Conservation (phyloP, 2,329 filamentous ascomycete species). For the Colletotrichum echinochloae region DNA sequence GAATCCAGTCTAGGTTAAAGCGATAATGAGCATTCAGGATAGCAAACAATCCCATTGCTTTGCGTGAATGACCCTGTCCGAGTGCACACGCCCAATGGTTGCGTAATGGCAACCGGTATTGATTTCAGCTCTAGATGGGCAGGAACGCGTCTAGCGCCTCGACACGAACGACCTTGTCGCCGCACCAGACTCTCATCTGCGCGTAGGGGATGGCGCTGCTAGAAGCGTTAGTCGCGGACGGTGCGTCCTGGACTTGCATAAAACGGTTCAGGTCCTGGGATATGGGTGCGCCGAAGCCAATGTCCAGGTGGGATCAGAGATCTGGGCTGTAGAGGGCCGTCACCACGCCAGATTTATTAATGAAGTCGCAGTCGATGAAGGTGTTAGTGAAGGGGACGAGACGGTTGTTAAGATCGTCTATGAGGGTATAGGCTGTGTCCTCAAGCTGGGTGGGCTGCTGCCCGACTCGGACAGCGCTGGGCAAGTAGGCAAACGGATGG, state of each 20-base stretch:
- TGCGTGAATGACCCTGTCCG: too few species aligned
- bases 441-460: constrained; percentile 44
- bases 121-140: too few species aligned
- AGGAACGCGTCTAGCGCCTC: constrained; percentile 46
- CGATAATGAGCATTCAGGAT: neutral
- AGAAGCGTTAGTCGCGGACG: neutral
- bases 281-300: constrained; percentile 33
- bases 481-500: constrained; percentile 44
- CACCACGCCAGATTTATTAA: constrained; percentile 39
- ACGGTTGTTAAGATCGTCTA: constrained; percentile 44
- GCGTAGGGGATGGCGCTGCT: constrained; percentile 21
- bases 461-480: constrained; percentile 14
- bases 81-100: too few species aligned
- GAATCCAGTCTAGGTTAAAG: neutral
- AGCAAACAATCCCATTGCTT: too few species aligned
- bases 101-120: too few species aligned
- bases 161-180: constrained; percentile 48
- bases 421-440: constrained; percentile 41
- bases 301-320: neutral
- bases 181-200: constrained; percentile 49
- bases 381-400: constrained; percentile 42
- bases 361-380: constrained; percentile 45
- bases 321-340: constrained; percentile 34
- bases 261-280: constrained; percentile 7
- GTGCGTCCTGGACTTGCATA: neutral